These are phyloP conservation scores for Aspergillus sp. DNA, from an alignment of 2,329 filamentous ascomycete genomes.

Conservation along the genomic window DNA sequence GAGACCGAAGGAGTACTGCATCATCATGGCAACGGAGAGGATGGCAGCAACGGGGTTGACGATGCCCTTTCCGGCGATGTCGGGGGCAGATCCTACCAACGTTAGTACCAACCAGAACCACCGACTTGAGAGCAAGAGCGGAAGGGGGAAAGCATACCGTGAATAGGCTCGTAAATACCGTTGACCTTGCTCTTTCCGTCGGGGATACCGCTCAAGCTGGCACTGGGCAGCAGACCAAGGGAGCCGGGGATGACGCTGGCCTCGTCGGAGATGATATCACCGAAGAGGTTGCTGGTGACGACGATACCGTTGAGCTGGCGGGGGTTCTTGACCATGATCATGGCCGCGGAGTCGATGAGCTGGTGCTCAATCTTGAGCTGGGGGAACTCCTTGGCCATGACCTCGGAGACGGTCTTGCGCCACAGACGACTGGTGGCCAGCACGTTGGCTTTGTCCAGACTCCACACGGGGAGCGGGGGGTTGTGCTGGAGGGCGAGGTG, in stretches of 20 bases:
- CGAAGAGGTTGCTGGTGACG: constrained; percentile 90
- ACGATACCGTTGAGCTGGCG: constrained; percentile 83
- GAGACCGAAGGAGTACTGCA: constrained; percentile 84
- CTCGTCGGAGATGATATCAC: constrained; percentile 94
- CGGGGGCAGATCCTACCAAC: constrained; percentile 74
- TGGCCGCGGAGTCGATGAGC: constrained; percentile 92
- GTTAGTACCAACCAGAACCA: constrained; percentile 5
- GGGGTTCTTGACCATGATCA: constrained; percentile 96
- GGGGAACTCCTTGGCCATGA: constrained; percentile 86
- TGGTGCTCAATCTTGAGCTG: constrained; percentile 81
- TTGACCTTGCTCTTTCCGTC: constrained; percentile 82
- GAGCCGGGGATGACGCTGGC: constrained; percentile 90
- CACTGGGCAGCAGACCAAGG: constrained; percentile 82
- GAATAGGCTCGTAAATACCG: constrained; percentile 96
- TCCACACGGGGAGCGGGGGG: constrained; percentile 77
- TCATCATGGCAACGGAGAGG: constrained; percentile 91
- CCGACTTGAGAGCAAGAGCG: neutral
- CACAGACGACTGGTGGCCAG: constrained; percentile 86
- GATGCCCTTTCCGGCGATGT: constrained; percentile 87
- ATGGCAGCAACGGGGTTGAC: constrained; percentile 92
- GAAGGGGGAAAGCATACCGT: constrained; percentile 57
- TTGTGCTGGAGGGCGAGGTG: constrained; percentile 74
- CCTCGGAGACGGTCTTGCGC: constrained; percentile 80
- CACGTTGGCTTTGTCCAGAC: constrained; percentile 94
- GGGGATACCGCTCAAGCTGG: constrained; percentile 80